Conservation (phyloP, 73 alveolate genomes). For the Paramecium tetraurelia region DNA sequence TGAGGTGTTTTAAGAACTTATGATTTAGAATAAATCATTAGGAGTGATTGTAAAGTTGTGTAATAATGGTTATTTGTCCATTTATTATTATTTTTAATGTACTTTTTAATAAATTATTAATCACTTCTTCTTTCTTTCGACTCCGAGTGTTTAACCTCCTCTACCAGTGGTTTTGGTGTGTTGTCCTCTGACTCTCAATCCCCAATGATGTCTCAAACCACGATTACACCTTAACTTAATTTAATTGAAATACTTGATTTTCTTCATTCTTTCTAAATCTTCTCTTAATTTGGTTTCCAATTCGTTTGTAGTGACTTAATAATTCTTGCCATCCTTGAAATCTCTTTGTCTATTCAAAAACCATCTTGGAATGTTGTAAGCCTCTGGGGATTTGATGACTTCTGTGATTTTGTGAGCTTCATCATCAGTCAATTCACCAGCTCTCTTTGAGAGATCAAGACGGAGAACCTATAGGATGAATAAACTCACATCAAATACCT, state of each 20-base stretch:
- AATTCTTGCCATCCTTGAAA: conserved; percentile 89
- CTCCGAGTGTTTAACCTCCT: conserved; percentile 98
- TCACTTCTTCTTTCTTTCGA: conserved; percentile 93
- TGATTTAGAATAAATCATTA: not conserved
- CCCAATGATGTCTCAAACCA: conserved; percentile 98
- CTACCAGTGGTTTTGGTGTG: conserved; percentile 99
- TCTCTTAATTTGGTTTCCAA: conserved; percentile 95
- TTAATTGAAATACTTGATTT: conserved; percentile 72
- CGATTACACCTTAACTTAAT: conserved; percentile 74
- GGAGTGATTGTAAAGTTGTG: not conserved
- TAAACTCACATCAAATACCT: conserved; percentile 55
- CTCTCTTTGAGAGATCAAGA: conserved; percentile 88
- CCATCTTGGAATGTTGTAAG: conserved; percentile 98
- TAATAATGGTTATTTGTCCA: not conserved
- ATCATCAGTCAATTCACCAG: conserved; percentile 98
- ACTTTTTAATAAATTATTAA: not conserved
- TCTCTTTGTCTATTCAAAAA: conserved; percentile 97
- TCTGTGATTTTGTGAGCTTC: conserved; percentile 96
- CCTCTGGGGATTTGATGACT: conserved; percentile 93
- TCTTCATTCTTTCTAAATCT: conserved; percentile 99
- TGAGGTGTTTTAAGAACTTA: not conserved
- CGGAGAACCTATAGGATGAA: conserved; percentile 46
- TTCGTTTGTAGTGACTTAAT: conserved; percentile 90
- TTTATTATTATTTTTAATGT: conserved; percentile 11
- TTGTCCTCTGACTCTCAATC: conserved; percentile 98